These are phyloP conservation scores for Candida methanosorbosa DNA, from an alignment of 805 yeast genomes.

Conservation along the genomic window DNA sequence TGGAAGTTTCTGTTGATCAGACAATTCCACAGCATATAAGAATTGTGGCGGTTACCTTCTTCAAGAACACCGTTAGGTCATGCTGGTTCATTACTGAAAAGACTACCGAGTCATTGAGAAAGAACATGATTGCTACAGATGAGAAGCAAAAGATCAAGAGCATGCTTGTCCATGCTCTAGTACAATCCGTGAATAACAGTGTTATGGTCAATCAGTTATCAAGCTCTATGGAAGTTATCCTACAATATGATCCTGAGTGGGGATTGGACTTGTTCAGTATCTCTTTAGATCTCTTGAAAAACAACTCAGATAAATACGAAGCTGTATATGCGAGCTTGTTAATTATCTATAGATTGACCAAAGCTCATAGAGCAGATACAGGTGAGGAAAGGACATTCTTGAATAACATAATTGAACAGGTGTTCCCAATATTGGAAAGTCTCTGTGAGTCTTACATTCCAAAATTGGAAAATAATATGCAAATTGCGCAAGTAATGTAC, in stretches of 20 bases:
- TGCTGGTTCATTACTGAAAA: constrained; percentile 44
- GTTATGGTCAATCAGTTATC: constrained; percentile 48
- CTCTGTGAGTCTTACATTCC: constrained; percentile 43
- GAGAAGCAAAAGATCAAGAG: constrained; percentile 64
- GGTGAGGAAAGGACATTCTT: constrained; percentile 36
- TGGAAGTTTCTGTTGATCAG: constrained; percentile 32
- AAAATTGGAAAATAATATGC: constrained; percentile 17
- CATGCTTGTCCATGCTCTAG: constrained; percentile 52
- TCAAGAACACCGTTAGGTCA: constrained; percentile 64
- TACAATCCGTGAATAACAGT: constrained; percentile 29
- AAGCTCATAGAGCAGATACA: constrained; percentile 66
- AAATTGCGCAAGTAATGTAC: constrained; percentile 59
- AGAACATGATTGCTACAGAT: constrained; percentile 25
- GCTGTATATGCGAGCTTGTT: constrained; percentile 57
- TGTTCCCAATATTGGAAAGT: constrained; percentile 56
- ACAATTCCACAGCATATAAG: constrained; percentile 39
- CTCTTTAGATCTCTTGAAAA: constrained; percentile 36
- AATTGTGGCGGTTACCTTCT: constrained; percentile 71
- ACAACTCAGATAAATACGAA: constrained; percentile 29
- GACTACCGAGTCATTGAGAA: constrained; percentile 10
- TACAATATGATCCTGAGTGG: constrained; percentile 43
- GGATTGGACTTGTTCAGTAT: constrained; percentile 36
- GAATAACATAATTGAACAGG: constrained; percentile 43
- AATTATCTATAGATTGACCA: constrained; percentile 59
- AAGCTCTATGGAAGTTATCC: constrained; percentile 46